Evolutionary conservation across 768 basidiomycete species (phyloP).

Genomic region (Rhizopogon roseolus): DNA sequence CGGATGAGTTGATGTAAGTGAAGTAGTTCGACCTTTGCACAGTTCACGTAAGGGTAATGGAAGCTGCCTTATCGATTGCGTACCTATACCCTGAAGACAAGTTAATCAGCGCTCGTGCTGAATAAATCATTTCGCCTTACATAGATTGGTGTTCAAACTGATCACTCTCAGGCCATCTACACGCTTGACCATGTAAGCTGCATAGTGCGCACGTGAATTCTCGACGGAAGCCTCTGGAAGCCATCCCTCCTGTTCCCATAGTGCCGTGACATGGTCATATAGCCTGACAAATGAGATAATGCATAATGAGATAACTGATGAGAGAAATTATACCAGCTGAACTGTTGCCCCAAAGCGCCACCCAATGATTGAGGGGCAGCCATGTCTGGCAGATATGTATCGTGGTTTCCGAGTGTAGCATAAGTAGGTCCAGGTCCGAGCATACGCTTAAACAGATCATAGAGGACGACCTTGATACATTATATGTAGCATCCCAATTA

Average conservation of each 20-base stretch:
- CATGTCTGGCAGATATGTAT: slow-evolving; percentile 54
- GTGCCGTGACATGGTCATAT: slow-evolving; percentile 66
- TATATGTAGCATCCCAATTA: slow-evolving; percentile 5
- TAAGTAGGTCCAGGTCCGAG: slow-evolving; percentile 71
- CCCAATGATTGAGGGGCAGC: slow-evolving; percentile 59
- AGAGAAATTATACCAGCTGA: slow-evolving; percentile 26
- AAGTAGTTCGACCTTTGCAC: slow-evolving; percentile 57
- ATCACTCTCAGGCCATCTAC: slow-evolving; percentile 65
- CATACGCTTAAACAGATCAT: slow-evolving; percentile 58
- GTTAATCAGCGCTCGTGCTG: background rate
- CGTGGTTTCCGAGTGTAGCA: slow-evolving; percentile 73
- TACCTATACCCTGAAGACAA: slow-evolving; percentile 27
- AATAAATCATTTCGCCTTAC: slow-evolving; percentile 35
- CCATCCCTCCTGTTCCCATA: slow-evolving; percentile 74
- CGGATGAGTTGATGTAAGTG: slow-evolving; percentile 71
- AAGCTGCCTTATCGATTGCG: background rate
- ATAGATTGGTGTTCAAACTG: slow-evolving; percentile 73
- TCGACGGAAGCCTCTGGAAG: slow-evolving; percentile 50
- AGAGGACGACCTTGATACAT: slow-evolving; percentile 48
- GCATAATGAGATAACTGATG: background rate
- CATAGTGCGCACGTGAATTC: slow-evolving; percentile 63
- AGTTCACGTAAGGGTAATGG: slow-evolving; percentile 5
- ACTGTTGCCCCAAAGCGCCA: slow-evolving; percentile 51
- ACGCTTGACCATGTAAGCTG: slow-evolving; percentile 67
- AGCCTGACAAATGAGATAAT: slow-evolving; percentile 41